Base-by-base conservation (phyloP, 768 basidiomycete species). In the Lactarius vividus region DNA sequence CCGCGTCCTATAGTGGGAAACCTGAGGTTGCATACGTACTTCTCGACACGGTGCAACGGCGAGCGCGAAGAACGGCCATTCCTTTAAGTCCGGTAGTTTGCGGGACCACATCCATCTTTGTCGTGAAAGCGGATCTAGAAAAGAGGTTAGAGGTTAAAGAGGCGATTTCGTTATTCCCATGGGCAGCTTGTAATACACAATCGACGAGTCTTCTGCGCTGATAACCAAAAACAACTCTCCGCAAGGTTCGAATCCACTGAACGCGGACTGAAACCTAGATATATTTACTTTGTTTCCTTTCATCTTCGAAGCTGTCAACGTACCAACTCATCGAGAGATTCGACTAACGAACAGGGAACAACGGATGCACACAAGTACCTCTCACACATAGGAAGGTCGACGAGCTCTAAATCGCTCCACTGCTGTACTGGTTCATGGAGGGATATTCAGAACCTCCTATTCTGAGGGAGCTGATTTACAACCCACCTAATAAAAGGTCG, bases 161-260 rank as follows among this genome's bases (percentile, higher is more conserved):
- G 49, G n/a, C 15, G 49, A 26, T 28, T 52, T 52, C 3, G 49
- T 52, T 23, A 52, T 52, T 52, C 49, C 49, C 23, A 52, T 31
- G 0, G 59, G 60, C 28, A 70, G 10, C 23, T 63, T 69, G 44
- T 70, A 70, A 61, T 70, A 70, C 15, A 70, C 70, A 23, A 61
- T 66, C 3, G 64, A 69, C 15, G 49, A 52, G 13, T 52, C 49
- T 52, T 52, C 49, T 52, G 49, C 26, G 6, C 26, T 52, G 13
- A 52, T 52, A 13, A 26, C 49, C 3, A 52, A 52, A 52, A 52
- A 26, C 23, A 52, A 26, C 26, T 70, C 70, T 7, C 16, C 28
- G 4, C 55, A 53, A 13, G 49, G 53, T 39, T 52, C 56, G 4
- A 69, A 39, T 4, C 58, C 70, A 29, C 28, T 15, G 13, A 52